A percentile compares a stretch with the other conserved stretches of the same genome.
phyloP scores from a whole-genome alignment of 495 filamentous ascomycete species.

The Lasiosphaeriaceae sp. region DNA sequence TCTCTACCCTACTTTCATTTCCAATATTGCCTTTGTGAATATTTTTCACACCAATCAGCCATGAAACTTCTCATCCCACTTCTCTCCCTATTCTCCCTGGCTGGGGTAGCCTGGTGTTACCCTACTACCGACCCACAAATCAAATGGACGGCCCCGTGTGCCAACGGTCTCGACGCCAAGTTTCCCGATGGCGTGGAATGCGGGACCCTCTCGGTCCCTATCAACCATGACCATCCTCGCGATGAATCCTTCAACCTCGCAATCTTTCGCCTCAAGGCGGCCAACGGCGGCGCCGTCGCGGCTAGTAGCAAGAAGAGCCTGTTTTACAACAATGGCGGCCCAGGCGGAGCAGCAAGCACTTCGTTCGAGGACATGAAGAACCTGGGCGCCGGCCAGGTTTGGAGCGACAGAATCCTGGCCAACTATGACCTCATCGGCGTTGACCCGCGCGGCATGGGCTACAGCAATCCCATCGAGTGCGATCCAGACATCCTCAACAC shows the following conservation, averaged over 20 bases:
- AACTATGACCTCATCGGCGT: neutral
- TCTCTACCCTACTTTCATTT: too few species aligned
- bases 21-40: too few species aligned
- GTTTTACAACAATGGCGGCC: neutral
- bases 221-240: neutral
- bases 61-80: neutral
- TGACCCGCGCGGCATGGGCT: neutral
- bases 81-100: neutral
- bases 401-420: neutral
- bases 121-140: neutral
- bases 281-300: neutral
- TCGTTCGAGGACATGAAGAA: neutral
- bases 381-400: neutral
- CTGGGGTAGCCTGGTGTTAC: too few species aligned
- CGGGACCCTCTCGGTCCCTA: neutral
- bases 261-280: neutral
- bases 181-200: neutral
- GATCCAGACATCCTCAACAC: neutral
- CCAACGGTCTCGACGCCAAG: neutral
- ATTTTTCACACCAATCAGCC: too few species aligned
- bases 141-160: neutral
- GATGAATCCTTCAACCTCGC: neutral
- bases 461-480: neutral
- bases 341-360: neutral
- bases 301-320: neutral